These are phyloP conservation scores for Setomelanomma holmii DNA, from an alignment of 2,329 filamentous ascomycete genomes.

Conservation along the genomic window DNA sequence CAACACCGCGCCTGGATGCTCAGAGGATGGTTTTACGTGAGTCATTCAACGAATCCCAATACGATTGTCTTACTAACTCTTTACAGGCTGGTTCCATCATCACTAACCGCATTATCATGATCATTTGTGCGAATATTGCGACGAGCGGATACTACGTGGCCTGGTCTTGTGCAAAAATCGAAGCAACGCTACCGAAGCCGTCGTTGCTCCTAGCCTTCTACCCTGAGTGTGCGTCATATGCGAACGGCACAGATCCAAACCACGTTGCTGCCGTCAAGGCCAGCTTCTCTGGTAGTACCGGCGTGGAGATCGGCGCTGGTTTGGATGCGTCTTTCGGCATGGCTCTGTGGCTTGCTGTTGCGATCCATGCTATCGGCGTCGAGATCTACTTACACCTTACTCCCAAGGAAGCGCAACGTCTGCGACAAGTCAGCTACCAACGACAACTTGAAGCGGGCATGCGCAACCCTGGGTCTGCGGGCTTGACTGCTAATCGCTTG, in stretches of 20 bases:
- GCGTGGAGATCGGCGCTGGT: constrained; percentile 50
- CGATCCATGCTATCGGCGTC: constrained; percentile 55
- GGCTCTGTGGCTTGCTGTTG: constrained; percentile 61
- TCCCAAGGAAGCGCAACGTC: constrained; percentile 60
- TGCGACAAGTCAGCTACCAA: constrained; percentile 64
- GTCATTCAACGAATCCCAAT: background rate
- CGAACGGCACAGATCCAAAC: constrained; percentile 38
- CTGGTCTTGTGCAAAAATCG: constrained; percentile 59
- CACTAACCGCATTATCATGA: constrained; percentile 59
- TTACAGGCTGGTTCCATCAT: constrained; percentile 59
- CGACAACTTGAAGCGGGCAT: constrained; percentile 63
- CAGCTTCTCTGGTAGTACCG: constrained; percentile 26
- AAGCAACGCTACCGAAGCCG: constrained; percentile 39
- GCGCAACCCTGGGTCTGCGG: constrained; percentile 50
- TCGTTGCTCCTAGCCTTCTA: constrained; percentile 40
- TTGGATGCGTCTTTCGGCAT: constrained; percentile 60
- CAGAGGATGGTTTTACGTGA: constrained; percentile 38
- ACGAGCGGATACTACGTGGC: constrained; percentile 47
- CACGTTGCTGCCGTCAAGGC: constrained; percentile 31
- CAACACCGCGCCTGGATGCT: constrained; percentile 44
- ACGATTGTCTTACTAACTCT: constrained; percentile 2
- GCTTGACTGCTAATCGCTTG: constrained; percentile 33
- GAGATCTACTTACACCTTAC: constrained; percentile 56
- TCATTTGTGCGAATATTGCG: constrained; percentile 43
- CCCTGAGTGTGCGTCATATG: constrained; percentile 55